Percentiles rank a stretch among this genome's conserved stretches.
Conservation (phyloP, 2,329 filamentous ascomycete species). For the Orbilia quercus region DNA sequence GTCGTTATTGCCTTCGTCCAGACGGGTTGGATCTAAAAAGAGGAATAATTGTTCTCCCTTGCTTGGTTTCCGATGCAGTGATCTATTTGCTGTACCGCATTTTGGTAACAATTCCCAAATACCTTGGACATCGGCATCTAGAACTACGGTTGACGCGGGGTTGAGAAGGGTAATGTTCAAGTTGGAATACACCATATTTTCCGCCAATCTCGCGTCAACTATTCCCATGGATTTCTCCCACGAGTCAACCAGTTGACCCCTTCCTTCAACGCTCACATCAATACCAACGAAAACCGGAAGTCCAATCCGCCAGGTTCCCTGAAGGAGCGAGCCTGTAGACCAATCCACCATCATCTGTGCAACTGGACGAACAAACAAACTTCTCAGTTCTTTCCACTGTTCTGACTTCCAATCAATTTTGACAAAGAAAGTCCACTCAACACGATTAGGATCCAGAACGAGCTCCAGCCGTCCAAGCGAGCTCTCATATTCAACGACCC, state of each 20-base stretch:
- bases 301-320: conserved; percentile 30
- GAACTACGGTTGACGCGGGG: conserved; percentile 58
- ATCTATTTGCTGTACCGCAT: conserved; percentile 70
- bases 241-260: conserved; percentile 61
- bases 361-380: conserved; percentile 63
- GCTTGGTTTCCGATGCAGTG: conserved; percentile 67
- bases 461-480: conserved; percentile 63
- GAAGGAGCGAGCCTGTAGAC: conserved; percentile 41
- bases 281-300: conserved; percentile 56
- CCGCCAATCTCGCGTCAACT: conserved; percentile 61
- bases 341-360: conserved; percentile 65
- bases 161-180: conserved; percentile 64
- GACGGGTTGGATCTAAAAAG: conserved; percentile 70
- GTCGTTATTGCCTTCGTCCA: conserved; percentile 66
- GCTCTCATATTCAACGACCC: conserved; percentile 65
- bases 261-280: conserved; percentile 62
- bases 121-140: conserved; percentile 66
- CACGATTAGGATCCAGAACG: conserved; percentile 60
- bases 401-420: conserved; percentile 61
- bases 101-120: conserved; percentile 67
- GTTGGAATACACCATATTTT: conserved; percentile 65
- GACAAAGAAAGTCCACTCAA: conserved; percentile 67
- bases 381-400: conserved; percentile 28
- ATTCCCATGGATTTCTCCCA: conserved; percentile 65
- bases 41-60: conserved; percentile 65